phyloP scores from a whole-genome alignment of 345 rosid species.

The Salix exigua region DNA sequence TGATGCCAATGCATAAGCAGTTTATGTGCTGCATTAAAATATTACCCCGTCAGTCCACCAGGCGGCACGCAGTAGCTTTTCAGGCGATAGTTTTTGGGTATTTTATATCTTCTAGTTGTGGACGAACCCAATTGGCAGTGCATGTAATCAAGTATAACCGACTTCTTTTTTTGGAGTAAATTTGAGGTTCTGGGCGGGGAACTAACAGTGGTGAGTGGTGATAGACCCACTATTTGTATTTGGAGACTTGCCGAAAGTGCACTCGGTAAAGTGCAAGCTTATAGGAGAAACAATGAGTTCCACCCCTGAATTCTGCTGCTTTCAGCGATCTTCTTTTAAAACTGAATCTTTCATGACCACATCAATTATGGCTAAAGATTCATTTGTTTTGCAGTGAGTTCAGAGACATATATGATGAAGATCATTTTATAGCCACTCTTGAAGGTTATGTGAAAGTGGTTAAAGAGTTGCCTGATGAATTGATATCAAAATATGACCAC shows the following conservation, averaged over 20 bases:
- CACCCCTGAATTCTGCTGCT: background rate
- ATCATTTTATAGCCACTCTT: slow-evolving; percentile 68
- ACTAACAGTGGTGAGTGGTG: background rate
- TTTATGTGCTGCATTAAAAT: background rate
- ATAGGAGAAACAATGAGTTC: background rate
- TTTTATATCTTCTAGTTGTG: background rate
- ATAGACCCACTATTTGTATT: background rate
- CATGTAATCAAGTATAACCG: background rate
- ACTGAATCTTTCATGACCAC: background rate
- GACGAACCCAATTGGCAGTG: background rate
- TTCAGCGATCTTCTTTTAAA: background rate
- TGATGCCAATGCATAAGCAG: background rate
- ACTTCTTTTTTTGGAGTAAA: background rate
- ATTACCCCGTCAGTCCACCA: background rate
- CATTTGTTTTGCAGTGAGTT: slow-evolving; percentile 54
- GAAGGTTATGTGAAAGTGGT: slow-evolving; percentile 68
- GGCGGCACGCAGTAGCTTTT: background rate
- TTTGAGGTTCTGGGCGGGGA: background rate
- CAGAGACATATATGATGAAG: slow-evolving; percentile 77
- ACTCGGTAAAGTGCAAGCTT: background rate
- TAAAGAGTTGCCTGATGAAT: slow-evolving; percentile 59
- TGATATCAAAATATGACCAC: slow-evolving; percentile 55
- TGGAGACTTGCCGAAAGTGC: background rate
- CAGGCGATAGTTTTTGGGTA: background rate
- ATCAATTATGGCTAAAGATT: background rate